phyloP scores from a whole-genome alignment of 805 yeast genomes.

The Yamadazyma paraphyllophila region DNA sequence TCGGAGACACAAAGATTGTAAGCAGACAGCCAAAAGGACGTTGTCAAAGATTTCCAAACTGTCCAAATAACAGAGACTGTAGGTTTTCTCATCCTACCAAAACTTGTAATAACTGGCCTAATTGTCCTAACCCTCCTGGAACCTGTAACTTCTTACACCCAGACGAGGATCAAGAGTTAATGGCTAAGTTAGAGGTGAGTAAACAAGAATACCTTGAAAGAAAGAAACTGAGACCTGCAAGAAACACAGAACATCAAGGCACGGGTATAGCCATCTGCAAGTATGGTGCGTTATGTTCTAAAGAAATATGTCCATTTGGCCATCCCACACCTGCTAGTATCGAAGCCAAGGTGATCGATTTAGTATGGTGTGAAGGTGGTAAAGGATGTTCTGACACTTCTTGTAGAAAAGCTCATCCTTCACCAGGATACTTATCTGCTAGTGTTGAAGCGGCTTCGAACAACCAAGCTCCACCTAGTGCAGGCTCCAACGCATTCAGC shows the following conservation, averaged over 20 bases:
- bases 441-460: conserved; percentile 13
- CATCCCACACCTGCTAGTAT: conserved; percentile 88
- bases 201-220: conserved; percentile 50
- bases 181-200: conserved; percentile 64
- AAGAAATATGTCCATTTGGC: conserved; percentile 80
- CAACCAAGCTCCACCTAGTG: conserved; percentile 3
- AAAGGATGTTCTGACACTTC: conserved; percentile 56
- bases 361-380: conserved; percentile 77
- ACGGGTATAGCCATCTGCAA: conserved; percentile 64
- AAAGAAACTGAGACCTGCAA: conserved; percentile 20
- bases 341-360: conserved; percentile 62
- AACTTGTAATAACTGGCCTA: conserved; percentile 69
- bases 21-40: conserved; percentile 58
- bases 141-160: conserved; percentile 84
- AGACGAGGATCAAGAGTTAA: conserved; percentile 74
- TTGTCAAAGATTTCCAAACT: conserved; percentile 70
- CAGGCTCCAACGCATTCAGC: not conserved
- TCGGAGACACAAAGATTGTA: conserved; percentile 33
- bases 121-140: conserved; percentile 76
- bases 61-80: conserved; percentile 61
- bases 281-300: conserved; percentile 72
- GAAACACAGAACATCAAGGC: conserved; percentile 22
- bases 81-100: conserved; percentile 78
- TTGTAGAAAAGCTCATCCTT: conserved; percentile 81
- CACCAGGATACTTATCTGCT: conserved; percentile 47